These are phyloP conservation scores for Helicocarpus griseus DNA, from an alignment of 2,329 filamentous ascomycete genomes.

Conservation along the genomic window DNA sequence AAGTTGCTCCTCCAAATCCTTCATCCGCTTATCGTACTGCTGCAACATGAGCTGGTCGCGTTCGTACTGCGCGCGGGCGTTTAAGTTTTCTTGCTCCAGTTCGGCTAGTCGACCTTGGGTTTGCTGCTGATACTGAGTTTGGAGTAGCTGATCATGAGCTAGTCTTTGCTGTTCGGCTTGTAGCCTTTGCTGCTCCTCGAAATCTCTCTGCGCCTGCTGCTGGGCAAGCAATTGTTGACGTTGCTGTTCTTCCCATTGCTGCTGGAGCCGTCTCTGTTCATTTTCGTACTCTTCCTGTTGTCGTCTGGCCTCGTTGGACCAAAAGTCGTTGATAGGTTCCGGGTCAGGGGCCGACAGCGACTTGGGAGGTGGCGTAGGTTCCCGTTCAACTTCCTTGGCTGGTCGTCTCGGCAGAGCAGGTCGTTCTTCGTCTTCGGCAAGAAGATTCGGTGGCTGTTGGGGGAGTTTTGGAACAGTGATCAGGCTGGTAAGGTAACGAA, in stretches of 20 bases:
- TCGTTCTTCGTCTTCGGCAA: constrained; percentile 73
- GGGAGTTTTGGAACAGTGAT: constrained; percentile 95
- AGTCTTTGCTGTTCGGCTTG: constrained; percentile 82
- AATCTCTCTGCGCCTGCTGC: constrained; percentile 82
- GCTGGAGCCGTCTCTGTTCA: constrained; percentile 79
- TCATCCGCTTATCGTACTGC: constrained; percentile 91
- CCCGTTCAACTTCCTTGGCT: constrained; percentile 56
- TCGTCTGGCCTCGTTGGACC: constrained; percentile 83
- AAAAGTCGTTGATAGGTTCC: constrained; percentile 94
- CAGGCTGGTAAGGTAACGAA: constrained; percentile 89
- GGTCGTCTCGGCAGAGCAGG: constrained; percentile 75
- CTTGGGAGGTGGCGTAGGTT: constrained; percentile 58
- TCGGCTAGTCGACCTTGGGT: constrained; percentile 94
- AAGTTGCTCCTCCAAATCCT: constrained; percentile 82
- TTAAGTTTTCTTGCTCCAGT: constrained; percentile 87
- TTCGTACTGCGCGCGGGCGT: constrained; percentile 89
- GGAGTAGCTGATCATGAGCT: constrained; percentile 80
- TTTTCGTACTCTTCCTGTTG: constrained; percentile 94
- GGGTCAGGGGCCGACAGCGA: constrained; percentile 59
- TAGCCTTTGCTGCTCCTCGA: constrained; percentile 84
- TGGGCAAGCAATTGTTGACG: constrained; percentile 73
- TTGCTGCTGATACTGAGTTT: constrained; percentile 84
- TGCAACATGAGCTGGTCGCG: constrained; percentile 95
- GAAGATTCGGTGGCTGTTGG: constrained; percentile 81
- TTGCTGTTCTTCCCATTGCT: constrained; percentile 74